Evolutionary conservation across 176 grass and related monocot genomes (phyloP).

Genomic region (Triticum turgidum): DNA sequence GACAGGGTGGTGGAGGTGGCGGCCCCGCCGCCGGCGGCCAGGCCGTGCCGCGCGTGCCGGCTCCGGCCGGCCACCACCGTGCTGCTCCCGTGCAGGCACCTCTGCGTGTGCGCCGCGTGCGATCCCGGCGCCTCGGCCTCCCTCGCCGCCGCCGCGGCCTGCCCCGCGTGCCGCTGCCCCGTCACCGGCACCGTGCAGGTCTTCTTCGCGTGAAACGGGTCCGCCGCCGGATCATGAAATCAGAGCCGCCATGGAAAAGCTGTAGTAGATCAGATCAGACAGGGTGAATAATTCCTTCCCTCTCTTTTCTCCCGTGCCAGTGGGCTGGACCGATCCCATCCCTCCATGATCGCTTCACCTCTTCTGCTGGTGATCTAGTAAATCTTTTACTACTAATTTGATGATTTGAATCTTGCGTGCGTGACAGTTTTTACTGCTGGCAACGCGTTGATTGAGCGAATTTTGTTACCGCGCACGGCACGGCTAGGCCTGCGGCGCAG

Average conservation of each 20-base stretch:
- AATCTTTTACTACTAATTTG: too few species aligned
- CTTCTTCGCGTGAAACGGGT: slow-evolving; percentile 31
- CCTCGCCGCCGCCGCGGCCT: slow-evolving; percentile 18
- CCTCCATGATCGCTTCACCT: too few species aligned
- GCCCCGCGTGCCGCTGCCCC: slow-evolving; percentile 59
- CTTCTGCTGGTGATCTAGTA: too few species aligned
- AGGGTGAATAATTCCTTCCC: neutral
- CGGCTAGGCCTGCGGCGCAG: too few species aligned
- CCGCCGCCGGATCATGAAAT: neutral
- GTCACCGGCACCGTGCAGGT: slow-evolving; percentile 70
- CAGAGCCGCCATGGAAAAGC: neutral
- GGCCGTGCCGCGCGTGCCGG: slow-evolving; percentile 60
- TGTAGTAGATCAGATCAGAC: neutral
- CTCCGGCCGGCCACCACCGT: slow-evolving; percentile 37
- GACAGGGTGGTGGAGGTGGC: slow-evolving; percentile 48
- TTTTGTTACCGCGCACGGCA: too few species aligned
- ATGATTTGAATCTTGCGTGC: neutral
- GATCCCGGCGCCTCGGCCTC: slow-evolving; percentile 28
- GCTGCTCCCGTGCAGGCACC: slow-evolving; percentile 85
- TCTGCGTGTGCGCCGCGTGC: slow-evolving; percentile 76
- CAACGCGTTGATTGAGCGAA: too few species aligned
- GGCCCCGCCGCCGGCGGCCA: slow-evolving; percentile 1
- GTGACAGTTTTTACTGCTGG: neutral
- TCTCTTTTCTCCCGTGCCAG: neutral
- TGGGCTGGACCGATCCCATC: too few species aligned